Base-by-base conservation (phyloP, 306 rosid species). In the Arachis stenosperma region DNA sequence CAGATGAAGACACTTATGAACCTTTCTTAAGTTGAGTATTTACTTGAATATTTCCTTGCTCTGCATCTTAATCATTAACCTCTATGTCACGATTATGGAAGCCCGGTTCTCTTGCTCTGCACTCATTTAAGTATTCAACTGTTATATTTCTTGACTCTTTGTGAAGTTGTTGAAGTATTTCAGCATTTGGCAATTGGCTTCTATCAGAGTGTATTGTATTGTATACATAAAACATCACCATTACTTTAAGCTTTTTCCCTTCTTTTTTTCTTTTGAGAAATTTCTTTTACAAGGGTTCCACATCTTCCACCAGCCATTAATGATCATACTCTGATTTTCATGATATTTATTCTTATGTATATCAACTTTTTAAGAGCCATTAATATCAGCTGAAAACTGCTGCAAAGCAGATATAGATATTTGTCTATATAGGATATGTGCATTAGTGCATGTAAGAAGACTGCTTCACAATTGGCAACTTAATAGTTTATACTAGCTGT, bases 21-120 rank as follows among this genome's bases (percentile, higher is more conserved):
- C 93, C 99, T 80, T 94, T 94, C 89, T 75, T 94, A 76, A 90
- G 98, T 87, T 94, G 75, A 81, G 87, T 82, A 54, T 76, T 71
- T 76, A 65, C 77, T 58, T 78, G 54, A 60, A 29, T 56, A 41
- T 75, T 69, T 65, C 51, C 61, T 72, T 71, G 47, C 55, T 66
- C 52, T 44, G 67, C 40, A 15, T 51, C 51, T 66, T 17, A 46
- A 8, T 33, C 58, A n/a, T 47, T 46, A 75, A 14, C 65, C 48
- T 56, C 9, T 56, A 13, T 46, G 33, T 44, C 57, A 73, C 46
- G 69, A 15, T 15, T 42, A 44, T 15, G 65, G 71, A 65, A 9
- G 60, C 50, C 41, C 37, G 41, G 56, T 75, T 64, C 22, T 41
- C 44, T 8, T 13, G 9, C 46, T 44, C n/a, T 14, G 55, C 55